Evolutionary conservation across 2,329 filamentous ascomycete genomes (phyloP).

Genomic region (Pseudophaeomoniella oleicola): DNA sequence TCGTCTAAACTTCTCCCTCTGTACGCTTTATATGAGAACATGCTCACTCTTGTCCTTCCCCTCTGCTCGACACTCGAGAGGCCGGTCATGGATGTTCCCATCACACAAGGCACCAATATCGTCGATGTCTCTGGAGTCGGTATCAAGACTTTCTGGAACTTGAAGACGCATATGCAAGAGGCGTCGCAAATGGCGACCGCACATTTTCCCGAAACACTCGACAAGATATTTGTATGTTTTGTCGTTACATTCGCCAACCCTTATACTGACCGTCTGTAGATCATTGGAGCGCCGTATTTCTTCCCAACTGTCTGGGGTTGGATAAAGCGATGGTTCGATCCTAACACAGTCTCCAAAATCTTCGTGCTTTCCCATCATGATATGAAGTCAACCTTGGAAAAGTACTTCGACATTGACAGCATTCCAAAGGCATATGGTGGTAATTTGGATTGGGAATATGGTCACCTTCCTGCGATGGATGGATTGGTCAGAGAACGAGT

Average conservation of each 20-base stretch:
- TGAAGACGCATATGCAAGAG: slow-evolving; percentile 87
- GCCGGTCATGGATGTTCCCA: slow-evolving; percentile 62
- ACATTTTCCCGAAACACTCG: slow-evolving; percentile 88
- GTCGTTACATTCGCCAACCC: not conserved
- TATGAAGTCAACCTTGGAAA: slow-evolving; percentile 59
- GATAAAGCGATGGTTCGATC: slow-evolving; percentile 86
- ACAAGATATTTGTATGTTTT: slow-evolving; percentile 54
- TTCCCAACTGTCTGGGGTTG: slow-evolving; percentile 77
- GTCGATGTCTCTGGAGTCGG: slow-evolving; percentile 83
- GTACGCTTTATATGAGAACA: slow-evolving; percentile 86
- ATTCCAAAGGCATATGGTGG: slow-evolving; percentile 88
- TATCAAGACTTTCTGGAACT: slow-evolving; percentile 88
- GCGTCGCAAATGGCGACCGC: slow-evolving; percentile 78
- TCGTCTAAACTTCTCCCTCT: slow-evolving; percentile 67
- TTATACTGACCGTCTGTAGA: slow-evolving; percentile 24
- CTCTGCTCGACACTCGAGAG: slow-evolving; percentile 68
- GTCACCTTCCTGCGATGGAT: slow-evolving; percentile 61
- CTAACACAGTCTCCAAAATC: slow-evolving; percentile 88
- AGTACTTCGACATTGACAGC: slow-evolving; percentile 68
- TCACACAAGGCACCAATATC: slow-evolving; percentile 87
- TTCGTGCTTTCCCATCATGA: slow-evolving; percentile 68
- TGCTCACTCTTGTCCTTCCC: slow-evolving; percentile 75
- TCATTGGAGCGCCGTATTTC: slow-evolving; percentile 79
- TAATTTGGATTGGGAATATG: slow-evolving; percentile 68
- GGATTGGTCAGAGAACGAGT: slow-evolving; percentile 18